Evolutionary conservation across 1,284 basidiomycete species (phyloP), one percentile per base, ranked within the genome.

Genomic region (Ustilago crameri): DNA sequence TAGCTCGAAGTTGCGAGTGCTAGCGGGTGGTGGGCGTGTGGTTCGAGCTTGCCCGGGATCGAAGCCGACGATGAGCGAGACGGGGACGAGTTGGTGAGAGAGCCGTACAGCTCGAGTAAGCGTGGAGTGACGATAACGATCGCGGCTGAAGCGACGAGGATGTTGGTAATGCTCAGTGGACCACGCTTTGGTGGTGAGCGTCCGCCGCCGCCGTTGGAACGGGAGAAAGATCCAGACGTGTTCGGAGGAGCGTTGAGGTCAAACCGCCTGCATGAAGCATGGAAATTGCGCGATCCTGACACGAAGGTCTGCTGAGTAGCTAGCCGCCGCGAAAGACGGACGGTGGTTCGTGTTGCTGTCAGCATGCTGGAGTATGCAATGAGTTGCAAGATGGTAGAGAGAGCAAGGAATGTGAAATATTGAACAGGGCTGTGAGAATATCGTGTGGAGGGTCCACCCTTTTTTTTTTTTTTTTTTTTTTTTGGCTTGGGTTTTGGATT

Each of bases 1-100:
- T 56, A 60, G 27, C 26, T 24, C 3, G 61, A 70, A 1, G 35
- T 37, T 23, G 40, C 18, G 1, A 71, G 50, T 0, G 62, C 53
- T 2, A 71, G 41, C 2, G 62, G 58, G 30, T 49, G 43, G 46
- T 65, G 62, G 0, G 37, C 41, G 48, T 62, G 53, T 2, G 66
- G 56, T 15, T 69, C 66, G 32, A 69, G 56, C 24, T 56, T 69
- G 7, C 59, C 59, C 5, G 46, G 51, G 14, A 62, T 60, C 3
- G 58, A 63, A 9, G 53, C 18, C 5, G 51, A 32, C 22, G 45
- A n/a, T 17, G 58, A 54, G 54, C 58, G 34, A 7, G 46, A 23
- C 18, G 58, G 42, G 4, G 52, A 24, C 10, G 44, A 53, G 37
- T 52, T 53, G 14, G 57, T 40, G 22, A 55, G 17, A 7, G 10